Conservation (phyloP, 306 rosid species). For the Clitoria ternatea region DNA sequence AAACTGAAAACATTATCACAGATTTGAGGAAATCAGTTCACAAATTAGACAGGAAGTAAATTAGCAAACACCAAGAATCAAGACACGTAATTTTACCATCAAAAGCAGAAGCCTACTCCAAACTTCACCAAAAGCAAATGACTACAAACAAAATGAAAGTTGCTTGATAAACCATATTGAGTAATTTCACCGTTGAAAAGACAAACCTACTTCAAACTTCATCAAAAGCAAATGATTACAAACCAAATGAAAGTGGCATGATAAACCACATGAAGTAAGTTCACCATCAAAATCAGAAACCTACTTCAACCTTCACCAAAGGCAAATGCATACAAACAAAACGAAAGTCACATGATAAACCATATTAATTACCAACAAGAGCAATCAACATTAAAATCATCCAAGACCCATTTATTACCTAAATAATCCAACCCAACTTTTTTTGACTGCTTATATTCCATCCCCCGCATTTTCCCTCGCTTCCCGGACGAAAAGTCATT, state of each 20-base stretch:
- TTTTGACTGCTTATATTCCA: slow-evolving; percentile 56
- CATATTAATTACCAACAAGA: slow-evolving; percentile 9
- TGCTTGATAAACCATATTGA: slow-evolving; percentile 8
- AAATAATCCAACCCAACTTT: slow-evolving; percentile 52
- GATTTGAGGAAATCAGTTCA: background rate
- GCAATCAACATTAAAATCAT: background rate
- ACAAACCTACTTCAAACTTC: background rate
- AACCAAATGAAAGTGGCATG: background rate
- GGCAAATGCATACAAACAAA: too few species aligned
- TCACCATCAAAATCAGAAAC: too few species aligned
- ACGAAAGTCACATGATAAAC: background rate
- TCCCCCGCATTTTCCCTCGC: slow-evolving; percentile 55
- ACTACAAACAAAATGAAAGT: background rate
- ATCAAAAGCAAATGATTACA: background rate
- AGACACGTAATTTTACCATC: slow-evolving; percentile 13
- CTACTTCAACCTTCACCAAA: too few species aligned
- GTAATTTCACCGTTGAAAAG: slow-evolving; percentile 17
- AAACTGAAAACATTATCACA: background rate
- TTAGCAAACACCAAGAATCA: background rate
- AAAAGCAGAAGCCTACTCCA: slow-evolving; percentile 1
- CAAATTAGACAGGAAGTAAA: slow-evolving; percentile 1
- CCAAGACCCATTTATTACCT: slow-evolving; percentile 36
- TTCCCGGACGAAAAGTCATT: slow-evolving; percentile 46
- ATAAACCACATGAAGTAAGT: too few species aligned
- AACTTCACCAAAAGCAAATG: background rate